These are phyloP conservation scores for Globisporangium spiculum DNA, from an alignment of 352 stramenopile genomes.

Conservation along the genomic window DNA sequence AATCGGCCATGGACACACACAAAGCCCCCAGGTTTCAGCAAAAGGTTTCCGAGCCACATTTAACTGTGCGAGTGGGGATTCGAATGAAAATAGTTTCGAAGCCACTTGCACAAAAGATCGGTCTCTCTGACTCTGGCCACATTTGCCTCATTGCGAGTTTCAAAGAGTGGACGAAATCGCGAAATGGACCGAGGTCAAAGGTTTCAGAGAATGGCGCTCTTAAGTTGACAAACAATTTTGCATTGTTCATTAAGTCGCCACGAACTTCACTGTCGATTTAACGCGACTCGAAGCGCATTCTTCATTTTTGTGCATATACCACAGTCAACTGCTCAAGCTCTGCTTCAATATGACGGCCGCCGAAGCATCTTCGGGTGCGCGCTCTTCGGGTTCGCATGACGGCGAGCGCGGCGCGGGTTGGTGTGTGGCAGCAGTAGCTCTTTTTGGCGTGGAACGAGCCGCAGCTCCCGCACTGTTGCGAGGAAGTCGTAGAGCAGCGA, in stretches of 20 bases:
- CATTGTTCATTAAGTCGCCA: neutral
- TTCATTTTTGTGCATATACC: neutral
- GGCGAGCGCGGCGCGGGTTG: slow-evolving; percentile 14
- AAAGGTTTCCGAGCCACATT: neutral
- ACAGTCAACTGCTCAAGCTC: neutral
- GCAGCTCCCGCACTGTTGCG: slow-evolving; percentile 73
- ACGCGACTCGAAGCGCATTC: neutral
- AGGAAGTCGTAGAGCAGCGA: slow-evolving; percentile 71
- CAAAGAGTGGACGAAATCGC: neutral
- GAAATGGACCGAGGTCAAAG: neutral
- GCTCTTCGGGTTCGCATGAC: neutral
- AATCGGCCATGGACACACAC: neutral
- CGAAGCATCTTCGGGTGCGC: neutral
- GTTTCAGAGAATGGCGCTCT: neutral
- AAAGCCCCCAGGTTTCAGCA: neutral
- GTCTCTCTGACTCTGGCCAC: neutral
- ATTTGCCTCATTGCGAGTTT: neutral
- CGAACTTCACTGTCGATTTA: too few relatives aligned
- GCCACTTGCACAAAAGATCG: neutral
- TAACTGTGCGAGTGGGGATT: neutral
- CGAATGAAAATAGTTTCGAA: neutral
- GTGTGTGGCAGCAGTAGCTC: slow-evolving; percentile 43
- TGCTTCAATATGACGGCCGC: neutral
- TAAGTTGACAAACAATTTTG: neutral
- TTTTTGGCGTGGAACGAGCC: slow-evolving; percentile 71